Evolutionary conservation across 495 filamentous ascomycete genomes (phyloP).

Genomic region (Hypoxylon fuscum): DNA sequence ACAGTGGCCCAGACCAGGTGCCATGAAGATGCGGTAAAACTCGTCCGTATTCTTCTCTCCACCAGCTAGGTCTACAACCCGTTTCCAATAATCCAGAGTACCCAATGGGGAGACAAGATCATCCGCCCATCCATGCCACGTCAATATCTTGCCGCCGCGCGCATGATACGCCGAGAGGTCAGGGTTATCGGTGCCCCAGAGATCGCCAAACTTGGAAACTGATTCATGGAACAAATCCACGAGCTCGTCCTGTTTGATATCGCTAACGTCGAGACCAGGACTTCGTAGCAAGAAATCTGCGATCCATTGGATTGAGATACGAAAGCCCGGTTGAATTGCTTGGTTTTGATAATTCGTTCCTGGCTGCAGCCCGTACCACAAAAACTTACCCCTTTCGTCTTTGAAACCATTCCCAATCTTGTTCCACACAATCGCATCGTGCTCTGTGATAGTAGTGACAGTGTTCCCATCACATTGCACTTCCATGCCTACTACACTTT

Average conservation of each 20-base stretch:
- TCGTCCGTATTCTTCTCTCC: constrained; percentile 57
- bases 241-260: constrained; percentile 35
- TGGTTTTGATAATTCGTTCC: constrained; percentile 33
- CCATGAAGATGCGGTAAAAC: constrained; percentile 69
- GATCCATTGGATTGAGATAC: constrained; percentile 34
- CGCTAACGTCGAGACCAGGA: constrained; percentile 34
- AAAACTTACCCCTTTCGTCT: constrained; percentile 15
- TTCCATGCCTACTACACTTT: constrained; percentile 41
- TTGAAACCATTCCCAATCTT: constrained; percentile 24
- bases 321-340: constrained; percentile 16
- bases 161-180: constrained; percentile 55
- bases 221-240: constrained; percentile 45
- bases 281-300: constrained; percentile 34
- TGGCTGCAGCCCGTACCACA: constrained; percentile 40
- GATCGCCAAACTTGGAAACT: constrained; percentile 39
- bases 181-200: constrained; percentile 45
- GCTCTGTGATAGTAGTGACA: constrained; percentile 15
- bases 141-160: constrained; percentile 59
- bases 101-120: constrained; percentile 48
- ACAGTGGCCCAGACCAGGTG: constrained; percentile 61
- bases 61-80: constrained; percentile 55
- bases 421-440: constrained; percentile 53
- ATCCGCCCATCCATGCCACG: constrained; percentile 60
- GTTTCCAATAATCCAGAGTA: constrained; percentile 51
- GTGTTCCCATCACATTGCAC: constrained; percentile 44